These are phyloP conservation scores for Phytophthora cactorum DNA, from an alignment of 352 stramenopile species.

Conservation along the genomic window DNA sequence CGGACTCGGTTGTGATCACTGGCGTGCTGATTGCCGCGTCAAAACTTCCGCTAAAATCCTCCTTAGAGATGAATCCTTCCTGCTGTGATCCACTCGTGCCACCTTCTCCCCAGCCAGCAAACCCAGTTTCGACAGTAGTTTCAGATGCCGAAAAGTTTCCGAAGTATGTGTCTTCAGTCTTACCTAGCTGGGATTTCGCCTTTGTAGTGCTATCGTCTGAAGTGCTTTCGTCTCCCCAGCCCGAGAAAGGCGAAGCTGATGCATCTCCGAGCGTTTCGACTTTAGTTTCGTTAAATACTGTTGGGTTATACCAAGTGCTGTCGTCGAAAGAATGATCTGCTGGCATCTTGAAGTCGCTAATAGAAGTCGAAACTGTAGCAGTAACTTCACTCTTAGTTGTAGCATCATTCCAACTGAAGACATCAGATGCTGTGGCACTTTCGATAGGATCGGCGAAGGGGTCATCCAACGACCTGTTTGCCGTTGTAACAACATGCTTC, in stretches of 20 bases:
- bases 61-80: neutral
- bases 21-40: neutral
- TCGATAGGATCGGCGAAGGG: slow-evolving; percentile 15
- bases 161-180: neutral
- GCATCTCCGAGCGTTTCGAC: neutral
- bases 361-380: neutral
- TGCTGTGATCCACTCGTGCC: neutral
- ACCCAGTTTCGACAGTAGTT: neutral
- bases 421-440: slow-evolving; percentile 6
- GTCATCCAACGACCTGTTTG: slow-evolving; percentile 6
- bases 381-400: neutral
- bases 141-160: slow-evolving; percentile 1
- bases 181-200: neutral
- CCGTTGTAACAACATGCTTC: neutral
- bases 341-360: slow-evolving; percentile 1
- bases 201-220: neutral
- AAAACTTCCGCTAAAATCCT: neutral
- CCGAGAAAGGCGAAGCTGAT: slow-evolving; percentile 8
- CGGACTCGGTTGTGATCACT: neutral
- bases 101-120: neutral
- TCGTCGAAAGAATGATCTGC: neutral
- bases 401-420: slow-evolving; percentile 10
- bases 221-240: slow-evolving; percentile 3
- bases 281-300: neutral
- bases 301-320: slow-evolving; percentile 4